These are phyloP conservation scores for Metroxylon sagu DNA, from an alignment of 176 grass and related monocot genomes.

Conservation along the genomic window DNA sequence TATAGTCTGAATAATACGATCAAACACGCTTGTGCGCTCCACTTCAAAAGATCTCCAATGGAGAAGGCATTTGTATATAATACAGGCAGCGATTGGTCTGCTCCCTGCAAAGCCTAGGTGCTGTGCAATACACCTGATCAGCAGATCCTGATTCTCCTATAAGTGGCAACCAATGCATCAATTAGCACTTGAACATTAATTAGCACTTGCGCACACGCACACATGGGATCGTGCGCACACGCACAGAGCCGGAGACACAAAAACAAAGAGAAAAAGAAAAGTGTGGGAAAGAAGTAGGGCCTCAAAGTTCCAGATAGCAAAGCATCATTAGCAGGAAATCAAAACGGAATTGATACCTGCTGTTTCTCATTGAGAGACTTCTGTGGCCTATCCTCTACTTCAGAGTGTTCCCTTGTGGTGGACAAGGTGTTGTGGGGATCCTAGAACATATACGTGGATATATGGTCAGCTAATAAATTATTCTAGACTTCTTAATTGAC, in stretches of 20 bases:
- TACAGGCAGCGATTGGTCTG: conserved; percentile 78
- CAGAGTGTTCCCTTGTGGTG: conserved; percentile 61
- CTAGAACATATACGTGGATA: conserved; percentile 32
- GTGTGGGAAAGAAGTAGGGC: too few relatives aligned
- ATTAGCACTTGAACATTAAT: neutral
- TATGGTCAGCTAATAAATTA: neutral
- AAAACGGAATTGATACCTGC: conserved; percentile 32
- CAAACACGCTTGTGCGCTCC: conserved; percentile 97
- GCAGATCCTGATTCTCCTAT: conserved; percentile 94
- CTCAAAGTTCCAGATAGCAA: neutral
- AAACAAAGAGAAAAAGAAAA: too few relatives aligned
- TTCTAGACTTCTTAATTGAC: neutral
- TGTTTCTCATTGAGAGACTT: conserved; percentile 97
- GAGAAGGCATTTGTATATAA: conserved; percentile 99
- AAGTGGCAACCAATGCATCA: conserved; percentile 12
- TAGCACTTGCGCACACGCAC: too few relatives aligned
- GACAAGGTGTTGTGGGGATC: conserved; percentile 46
- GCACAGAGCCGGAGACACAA: too few relatives aligned
- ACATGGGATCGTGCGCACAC: too few relatives aligned
- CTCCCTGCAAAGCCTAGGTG: conserved; percentile 82
- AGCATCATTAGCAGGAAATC: conserved; percentile 2
- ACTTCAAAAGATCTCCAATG: conserved; percentile 99
- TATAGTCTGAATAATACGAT: conserved; percentile 99
- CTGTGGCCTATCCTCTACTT: conserved; percentile 88
- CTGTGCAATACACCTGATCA: conserved; percentile 92